These are phyloP conservation scores for Candida manassasensis DNA, from an alignment of 805 yeast species.

Conservation along the genomic window DNA sequence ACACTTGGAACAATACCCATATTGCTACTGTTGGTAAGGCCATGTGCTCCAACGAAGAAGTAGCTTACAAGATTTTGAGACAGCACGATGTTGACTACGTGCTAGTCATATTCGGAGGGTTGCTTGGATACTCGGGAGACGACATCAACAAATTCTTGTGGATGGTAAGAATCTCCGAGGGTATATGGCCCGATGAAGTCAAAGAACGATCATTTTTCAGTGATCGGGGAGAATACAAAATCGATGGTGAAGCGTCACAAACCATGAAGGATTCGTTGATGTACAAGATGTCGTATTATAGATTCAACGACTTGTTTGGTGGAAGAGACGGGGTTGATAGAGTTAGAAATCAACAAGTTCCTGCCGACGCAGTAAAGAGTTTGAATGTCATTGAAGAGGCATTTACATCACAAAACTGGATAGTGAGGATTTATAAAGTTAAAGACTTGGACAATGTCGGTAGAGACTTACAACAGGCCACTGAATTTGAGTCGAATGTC, in stretches of 20 bases:
- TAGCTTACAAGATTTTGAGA: conserved; percentile 80
- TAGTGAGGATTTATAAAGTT: conserved; percentile 89
- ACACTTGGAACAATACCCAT: conserved; percentile 99
- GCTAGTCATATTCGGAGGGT: conserved; percentile 88
- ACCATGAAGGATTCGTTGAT: conserved; percentile 86
- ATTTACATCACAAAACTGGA: conserved; percentile 93
- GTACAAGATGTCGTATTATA: conserved; percentile 92
- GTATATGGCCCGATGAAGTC: conserved; percentile 99
- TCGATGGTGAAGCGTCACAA: conserved; percentile 75
- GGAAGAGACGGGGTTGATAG: conserved; percentile 70
- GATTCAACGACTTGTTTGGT: conserved; percentile 68
- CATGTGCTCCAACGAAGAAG: conserved; percentile 85
- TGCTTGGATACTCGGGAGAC: conserved; percentile 91
- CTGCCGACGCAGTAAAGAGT: conserved; percentile 41
- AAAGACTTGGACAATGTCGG: conserved; percentile 87
- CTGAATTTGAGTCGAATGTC: conserved; percentile 42
- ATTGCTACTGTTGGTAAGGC: conserved; percentile 99
- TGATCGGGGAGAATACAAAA: conserved; percentile 78
- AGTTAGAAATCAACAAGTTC: conserved; percentile 80
- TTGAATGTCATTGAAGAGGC: conserved; percentile 87
- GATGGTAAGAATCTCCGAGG: conserved; percentile 99
- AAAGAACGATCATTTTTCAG: conserved; percentile 82
- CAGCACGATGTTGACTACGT: conserved; percentile 95
- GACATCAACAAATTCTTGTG: conserved; percentile 94
- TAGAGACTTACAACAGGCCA: conserved; percentile 61